Base-by-base conservation (phyloP, 306 rosid species). In the Canavalia ensiformis region DNA sequence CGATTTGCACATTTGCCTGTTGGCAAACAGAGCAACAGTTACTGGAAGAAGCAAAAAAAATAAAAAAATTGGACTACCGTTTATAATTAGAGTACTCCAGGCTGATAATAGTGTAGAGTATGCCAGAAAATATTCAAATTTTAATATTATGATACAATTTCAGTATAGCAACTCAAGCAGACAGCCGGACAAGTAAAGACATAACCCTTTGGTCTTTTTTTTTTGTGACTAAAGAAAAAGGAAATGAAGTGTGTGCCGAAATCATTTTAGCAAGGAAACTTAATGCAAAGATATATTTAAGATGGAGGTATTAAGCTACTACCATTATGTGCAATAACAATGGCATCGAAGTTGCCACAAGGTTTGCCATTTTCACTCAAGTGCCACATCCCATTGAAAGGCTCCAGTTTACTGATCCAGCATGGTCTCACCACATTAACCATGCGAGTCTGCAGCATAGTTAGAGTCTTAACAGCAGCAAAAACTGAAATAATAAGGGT, bases 1-100 rank as follows among this genome's bases (percentile, higher is more conserved):
- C 97, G 95, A 82, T 95, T 95, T 68, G 99, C 97, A 86, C 99
- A 92, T 84, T 95, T 95, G 63, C 97, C 99, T 92, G 90, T 84
- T 18, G 51, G 56, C 30, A 67, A 75, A 57, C 54, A 83, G 68
- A 75, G 37, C 42, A 85, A 47, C 55, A 37, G 67, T 84, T 84
- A 60, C 66, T 49, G 56, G 31, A 63, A 25, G 77, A 75, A 66
- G 62, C 30, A 41, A 68, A 42, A 65, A 69, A 54, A 75, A 66
- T 52, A n/a, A 41, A 68, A 42, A 65, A 69, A 54, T 37, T 39
- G 9, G 44, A 44, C 57, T 31, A 70, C 51, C 30, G 10, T 73
- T 47, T 49, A 9, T 47, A 12, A 9, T 46, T 3, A 46, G 29
- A 50, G 49, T n/a, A 28, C 42, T 51, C 66, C 45, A 76, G 42